Evolutionary conservation across 2,329 filamentous ascomycete species (phyloP), one percentile per base, ranked within the genome.

Genomic region (Apiospora rasikravindrae): DNA sequence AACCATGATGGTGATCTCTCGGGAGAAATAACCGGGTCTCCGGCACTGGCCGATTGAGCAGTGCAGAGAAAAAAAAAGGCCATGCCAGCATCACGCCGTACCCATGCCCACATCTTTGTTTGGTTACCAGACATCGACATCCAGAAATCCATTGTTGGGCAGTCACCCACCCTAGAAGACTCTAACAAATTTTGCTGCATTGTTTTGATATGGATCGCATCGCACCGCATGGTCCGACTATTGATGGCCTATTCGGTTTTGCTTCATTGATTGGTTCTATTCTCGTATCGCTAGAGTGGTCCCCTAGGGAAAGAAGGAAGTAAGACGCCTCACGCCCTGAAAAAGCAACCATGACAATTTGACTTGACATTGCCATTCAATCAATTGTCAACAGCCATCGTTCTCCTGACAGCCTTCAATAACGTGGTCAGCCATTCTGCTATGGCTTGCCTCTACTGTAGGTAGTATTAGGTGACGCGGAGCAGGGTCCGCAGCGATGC

Each of bases 401-500:
- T 64, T 37, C 57, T 33, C 33, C 57, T 40, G 33, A 22, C 57
- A 64, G 33, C 57, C 33, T 64, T 40, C 33, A 64, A 64, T 64
- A 64, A 40, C 4, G 8, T 40, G 8, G 8, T 37, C 29, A 61
- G 51, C 26, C 51, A 57, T 57, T 22, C 24, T 19, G 51, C 26
- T 7, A 33, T 19, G 51, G 51, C 51, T 57, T 10, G 14, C 11
- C 33, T 22, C 51, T 57, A 57, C 11, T 42, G 33, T 37, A 37
- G 33, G 33, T 19, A n/a, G 47, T 7, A 13, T 37, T 33, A 33
- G 16, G 53, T 22, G 14, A 37, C 19, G 6, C 10, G 49, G n/a
- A 5, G 7, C 26, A 37, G 53, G 53, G 29, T 61, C 26, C 53
- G 53, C 29, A 61, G 57, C 57, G 33, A 64, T 64, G 29, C 29